phyloP scores from a whole-genome alignment of 108 stramenopile genomes.

The Mayamaea pseudoterrestris region DNA sequence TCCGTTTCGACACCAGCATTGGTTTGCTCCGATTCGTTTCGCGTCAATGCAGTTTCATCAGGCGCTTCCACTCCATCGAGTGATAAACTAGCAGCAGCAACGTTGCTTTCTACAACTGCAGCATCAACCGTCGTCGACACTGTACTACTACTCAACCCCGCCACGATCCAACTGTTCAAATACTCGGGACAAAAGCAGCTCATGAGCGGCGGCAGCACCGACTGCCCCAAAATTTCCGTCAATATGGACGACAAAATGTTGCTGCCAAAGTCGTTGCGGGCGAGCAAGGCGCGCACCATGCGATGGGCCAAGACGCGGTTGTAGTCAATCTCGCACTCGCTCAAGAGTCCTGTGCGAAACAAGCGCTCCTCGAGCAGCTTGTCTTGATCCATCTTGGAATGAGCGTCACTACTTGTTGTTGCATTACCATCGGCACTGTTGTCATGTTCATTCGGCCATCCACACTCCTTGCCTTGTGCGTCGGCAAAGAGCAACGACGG shows the following conservation, averaged over 20 bases:
- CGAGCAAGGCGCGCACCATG: conserved; percentile 38
- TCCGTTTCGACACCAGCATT: too few relatives aligned
- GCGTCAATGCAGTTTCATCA: too few relatives aligned
- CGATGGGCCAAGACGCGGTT: conserved; percentile 63
- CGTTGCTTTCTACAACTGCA: not conserved
- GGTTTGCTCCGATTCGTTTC: too few relatives aligned
- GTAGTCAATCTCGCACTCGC: conserved; percentile 78
- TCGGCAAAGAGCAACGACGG: conserved; percentile 76
- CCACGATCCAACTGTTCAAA: conserved; percentile 53
- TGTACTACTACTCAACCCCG: too few relatives aligned
- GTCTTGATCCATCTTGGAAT: conserved; percentile 12
- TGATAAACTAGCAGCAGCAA: not conserved
- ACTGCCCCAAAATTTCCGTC: conserved; percentile 55
- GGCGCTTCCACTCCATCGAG: not conserved
- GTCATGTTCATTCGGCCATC: conserved; percentile 1
- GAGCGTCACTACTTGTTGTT: not conserved
- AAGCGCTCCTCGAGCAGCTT: conserved; percentile 56
- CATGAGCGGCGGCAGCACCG: conserved; percentile 57
- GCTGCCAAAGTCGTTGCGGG: conserved; percentile 51
- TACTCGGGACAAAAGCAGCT: conserved; percentile 52
- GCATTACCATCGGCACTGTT: not conserved
- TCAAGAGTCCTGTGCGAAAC: conserved; percentile 33
- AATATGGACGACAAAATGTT: conserved; percentile 40
- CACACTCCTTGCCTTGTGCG: conserved; percentile 55
- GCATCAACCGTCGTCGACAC: not conserved